Base-by-base conservation (phyloP, 108 stramenopile genomes). In the Schizochytrium sp. region DNA sequence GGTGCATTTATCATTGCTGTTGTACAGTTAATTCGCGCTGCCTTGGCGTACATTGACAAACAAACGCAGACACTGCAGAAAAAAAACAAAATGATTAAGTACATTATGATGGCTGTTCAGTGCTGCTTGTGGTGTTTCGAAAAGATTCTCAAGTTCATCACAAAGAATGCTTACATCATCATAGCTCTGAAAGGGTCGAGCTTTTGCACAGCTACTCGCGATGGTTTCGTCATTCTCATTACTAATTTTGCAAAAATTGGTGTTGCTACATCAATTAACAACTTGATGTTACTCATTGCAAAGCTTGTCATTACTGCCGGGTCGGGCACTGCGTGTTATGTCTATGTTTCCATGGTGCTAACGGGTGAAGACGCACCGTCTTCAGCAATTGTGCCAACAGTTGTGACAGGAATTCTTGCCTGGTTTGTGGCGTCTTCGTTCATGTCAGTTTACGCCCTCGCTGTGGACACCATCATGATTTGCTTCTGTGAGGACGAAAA, bases 141-240 rank as follows among this genome's bases (percentile, higher is more conserved):
- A 72, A 91, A 89, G 46, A 94, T 93, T 72, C 87, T 98, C 89
- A 95, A 95, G 88, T 97, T 97, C 89, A 61, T 98, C 88, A 96
- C 95, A 92, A 95, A 97, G 87, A 95, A 97, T 92, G 98, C 97
- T 0, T 97, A 96, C 92, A 95, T 97, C 64, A 94, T 96, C 72
- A 96, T 95, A 42, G 97, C 98, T 10, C 97, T 98, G 88, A 97
- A 96, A 88, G 96, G 96, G 12, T 93, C 94, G 10, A 59, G 92
- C 91, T 98, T 98, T 94, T 96, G 96, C 89, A 91, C 89, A 57
- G 93, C 94, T 40, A 93, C 95, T 7, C 90, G 92, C 44, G 91
- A 95, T 76, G 96, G 95, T 57, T 97, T 97, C 90, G 94, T 92
- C 88, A 90, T 98, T 60, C 96, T 98, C 46, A 42, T 97, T 60